These are phyloP conservation scores for Sporothrix protearum DNA, from an alignment of 2,329 filamentous ascomycete species.

Conservation along the genomic window DNA sequence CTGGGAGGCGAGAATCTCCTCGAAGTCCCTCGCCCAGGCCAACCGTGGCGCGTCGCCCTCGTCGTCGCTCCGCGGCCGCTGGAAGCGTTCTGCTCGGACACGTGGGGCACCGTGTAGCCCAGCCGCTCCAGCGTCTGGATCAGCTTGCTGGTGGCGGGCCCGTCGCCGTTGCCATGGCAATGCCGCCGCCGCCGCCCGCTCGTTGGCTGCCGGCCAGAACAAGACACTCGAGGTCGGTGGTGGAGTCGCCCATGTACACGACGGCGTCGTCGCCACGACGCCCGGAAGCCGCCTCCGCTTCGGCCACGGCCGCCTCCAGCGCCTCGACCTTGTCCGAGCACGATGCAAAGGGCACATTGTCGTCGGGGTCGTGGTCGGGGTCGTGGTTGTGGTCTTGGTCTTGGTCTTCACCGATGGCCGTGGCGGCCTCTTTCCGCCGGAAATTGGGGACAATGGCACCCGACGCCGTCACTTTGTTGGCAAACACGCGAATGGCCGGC, in stretches of 20 bases:
- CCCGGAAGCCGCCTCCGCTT: slow-evolving; percentile 12
- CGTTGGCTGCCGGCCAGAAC: slow-evolving; percentile 30
- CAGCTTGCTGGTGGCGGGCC: slow-evolving; percentile 32
- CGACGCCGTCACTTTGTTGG: slow-evolving; percentile 43
- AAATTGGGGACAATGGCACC: slow-evolving; percentile 42
- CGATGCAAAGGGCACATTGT: slow-evolving; percentile 35
- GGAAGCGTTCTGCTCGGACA: slow-evolving; percentile 29
- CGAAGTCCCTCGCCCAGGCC: slow-evolving; percentile 45
- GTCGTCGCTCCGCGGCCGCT: background rate
- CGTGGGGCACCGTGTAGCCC: slow-evolving; percentile 40
- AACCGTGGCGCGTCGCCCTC: slow-evolving; percentile 29
- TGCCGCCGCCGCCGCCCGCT: slow-evolving; percentile 38
- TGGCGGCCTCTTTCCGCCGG: slow-evolving; percentile 31
- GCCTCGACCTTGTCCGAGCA: slow-evolving; percentile 47
- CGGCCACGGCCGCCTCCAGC: slow-evolving; percentile 35
- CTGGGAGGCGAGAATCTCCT: slow-evolving; percentile 38
- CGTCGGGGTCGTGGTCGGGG: slow-evolving; percentile 21
- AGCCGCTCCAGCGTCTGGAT: slow-evolving; percentile 40
- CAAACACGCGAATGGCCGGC: slow-evolving; percentile 37
- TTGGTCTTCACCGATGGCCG: slow-evolving; percentile 27
- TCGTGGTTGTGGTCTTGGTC: slow-evolving; percentile 21
- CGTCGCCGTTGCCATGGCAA: slow-evolving; percentile 42
- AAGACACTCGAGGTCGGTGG: slow-evolving; percentile 55
- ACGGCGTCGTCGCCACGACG: background rate
- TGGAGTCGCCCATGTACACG: slow-evolving; percentile 59